These are phyloP conservation scores for Kregervanrija delftensis DNA, from an alignment of 805 yeast species.

Conservation along the genomic window DNA sequence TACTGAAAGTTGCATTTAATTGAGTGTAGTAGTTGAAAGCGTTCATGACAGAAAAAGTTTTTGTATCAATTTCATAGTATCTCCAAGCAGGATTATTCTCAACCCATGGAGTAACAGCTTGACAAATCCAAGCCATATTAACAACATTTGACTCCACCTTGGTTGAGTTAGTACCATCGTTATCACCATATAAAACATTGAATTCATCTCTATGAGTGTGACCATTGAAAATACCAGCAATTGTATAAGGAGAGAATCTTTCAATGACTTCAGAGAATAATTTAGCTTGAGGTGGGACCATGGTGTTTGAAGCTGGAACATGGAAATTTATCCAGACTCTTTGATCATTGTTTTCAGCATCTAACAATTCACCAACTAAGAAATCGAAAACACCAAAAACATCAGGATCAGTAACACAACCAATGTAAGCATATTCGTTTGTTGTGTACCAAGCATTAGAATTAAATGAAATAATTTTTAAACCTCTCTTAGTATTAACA, in stretches of 20 bases:
- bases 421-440: constrained; percentile 51
- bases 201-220: constrained; percentile 69
- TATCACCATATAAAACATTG: constrained; percentile 43
- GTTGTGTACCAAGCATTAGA: constrained; percentile 62
- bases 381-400: constrained; percentile 58
- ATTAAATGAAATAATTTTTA: constrained; percentile 56
- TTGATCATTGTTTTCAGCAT: constrained; percentile 48
- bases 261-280: constrained; percentile 51
- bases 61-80: constrained; percentile 58
- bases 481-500: constrained; percentile 45
- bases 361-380: constrained; percentile 54
- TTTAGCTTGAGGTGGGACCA: constrained; percentile 55
- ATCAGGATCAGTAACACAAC: constrained; percentile 44
- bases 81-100: constrained; percentile 67
- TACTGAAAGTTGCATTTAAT: constrained; percentile 51
- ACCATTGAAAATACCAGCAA: constrained; percentile 65
- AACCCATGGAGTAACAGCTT: constrained; percentile 56
- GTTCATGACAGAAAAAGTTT: constrained; percentile 55
- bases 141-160: constrained; percentile 39
- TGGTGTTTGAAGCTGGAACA: constrained; percentile 55
- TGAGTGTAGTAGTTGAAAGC: constrained; percentile 52
- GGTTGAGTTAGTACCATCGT: constrained; percentile 28
- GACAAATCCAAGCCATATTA: constrained; percentile 58
- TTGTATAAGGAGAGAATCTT: constrained; percentile 61
- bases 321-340: constrained; percentile 73